Conservation (phyloP, 805 yeast species). For the Zygosaccharomyces bailii region DNA sequence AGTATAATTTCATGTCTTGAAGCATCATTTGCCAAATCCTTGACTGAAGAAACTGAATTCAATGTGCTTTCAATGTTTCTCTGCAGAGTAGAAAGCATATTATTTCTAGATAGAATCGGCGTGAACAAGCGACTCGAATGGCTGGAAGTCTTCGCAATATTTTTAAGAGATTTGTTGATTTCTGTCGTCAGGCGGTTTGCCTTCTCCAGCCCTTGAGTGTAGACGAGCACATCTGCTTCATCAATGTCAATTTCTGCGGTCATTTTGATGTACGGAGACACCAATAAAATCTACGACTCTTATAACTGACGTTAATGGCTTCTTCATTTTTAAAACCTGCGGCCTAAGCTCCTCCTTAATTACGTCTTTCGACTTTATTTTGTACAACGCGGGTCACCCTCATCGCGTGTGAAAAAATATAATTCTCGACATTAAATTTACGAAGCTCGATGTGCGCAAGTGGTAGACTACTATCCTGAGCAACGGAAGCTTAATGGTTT, state of each 20-base stretch:
- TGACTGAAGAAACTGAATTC: slow-evolving; percentile 43
- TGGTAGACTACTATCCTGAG: too few species aligned
- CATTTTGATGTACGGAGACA: not conserved
- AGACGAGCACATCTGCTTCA: slow-evolving; percentile 79
- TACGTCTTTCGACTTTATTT: slow-evolving; percentile 1
- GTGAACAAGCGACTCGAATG: slow-evolving; percentile 48
- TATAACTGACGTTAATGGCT: not conserved
- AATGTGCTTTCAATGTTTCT: slow-evolving; percentile 55
- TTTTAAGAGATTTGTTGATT: slow-evolving; percentile 53
- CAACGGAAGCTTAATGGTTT: not conserved
- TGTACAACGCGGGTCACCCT: slow-evolving; percentile 5
- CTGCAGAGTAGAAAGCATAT: slow-evolving; percentile 51
- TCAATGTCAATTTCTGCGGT: slow-evolving; percentile 50
- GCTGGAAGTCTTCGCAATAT: slow-evolving; percentile 38
- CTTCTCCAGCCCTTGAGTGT: slow-evolving; percentile 66
- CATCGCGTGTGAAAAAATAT: slow-evolving; percentile 1
- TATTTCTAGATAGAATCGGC: slow-evolving; percentile 67
- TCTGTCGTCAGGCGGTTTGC: slow-evolving; percentile 53
- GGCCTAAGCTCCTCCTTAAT: slow-evolving; percentile 3
- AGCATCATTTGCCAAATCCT: slow-evolving; percentile 49
- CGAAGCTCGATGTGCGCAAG: too few species aligned
- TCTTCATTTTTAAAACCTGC: not conserved
- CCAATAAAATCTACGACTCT: not conserved
- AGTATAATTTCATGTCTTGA: slow-evolving; percentile 40
- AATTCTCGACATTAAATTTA: not conserved